Base-by-base conservation (phyloP, 2,329 filamentous ascomycete genomes). In the Venturia asperata region DNA sequence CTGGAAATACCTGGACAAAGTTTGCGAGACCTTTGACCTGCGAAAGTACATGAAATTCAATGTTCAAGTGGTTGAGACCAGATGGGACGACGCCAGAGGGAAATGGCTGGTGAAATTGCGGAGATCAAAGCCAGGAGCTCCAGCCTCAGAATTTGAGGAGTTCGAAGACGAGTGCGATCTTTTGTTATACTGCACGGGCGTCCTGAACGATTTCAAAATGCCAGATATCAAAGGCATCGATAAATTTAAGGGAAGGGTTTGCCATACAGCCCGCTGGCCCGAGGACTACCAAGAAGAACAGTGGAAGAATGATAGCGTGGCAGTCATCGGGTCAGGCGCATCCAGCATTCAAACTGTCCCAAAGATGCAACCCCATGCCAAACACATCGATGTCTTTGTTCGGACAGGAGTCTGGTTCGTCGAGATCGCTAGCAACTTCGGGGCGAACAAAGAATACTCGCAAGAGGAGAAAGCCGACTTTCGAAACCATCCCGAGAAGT, bases 1-100 rank as follows among this genome's bases (percentile, higher is more conserved):
- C 15, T 79, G 78, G 72, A 70, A 73, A 21, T 82, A 83, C 65
- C 74, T 81, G 66, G 79, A 81, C 67, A 80, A 79, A 67, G 78
- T 83, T 19, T 79, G 77, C 68, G 73, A 81, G 5, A 76, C 75
- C 0, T 82, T 81, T 65, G 79, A 77, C 55, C 72, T 83, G 3
- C 74, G 78, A 55, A 81, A 82, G 67, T 82, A 81, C 70, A 83
- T 83, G 79, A 79, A 71, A 1, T 82, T 83, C 72, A 78, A 80
- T 65, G 80, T 77, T 10, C 75, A 81, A 67, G 76, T 82, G 15
- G 71, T 76, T 0, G 77, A 78, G 4, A 77, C 77, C 24, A 77
- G 78, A 62, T 83, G 81, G 81, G 73, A 81, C 62, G 80, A 82
- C 24, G 74, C 79, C 1, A 71, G 70, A 4, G 81, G 80, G 5